Evolutionary conservation across 805 yeast genomes (phyloP).

Genomic region (Nakazawaea holstii): DNA sequence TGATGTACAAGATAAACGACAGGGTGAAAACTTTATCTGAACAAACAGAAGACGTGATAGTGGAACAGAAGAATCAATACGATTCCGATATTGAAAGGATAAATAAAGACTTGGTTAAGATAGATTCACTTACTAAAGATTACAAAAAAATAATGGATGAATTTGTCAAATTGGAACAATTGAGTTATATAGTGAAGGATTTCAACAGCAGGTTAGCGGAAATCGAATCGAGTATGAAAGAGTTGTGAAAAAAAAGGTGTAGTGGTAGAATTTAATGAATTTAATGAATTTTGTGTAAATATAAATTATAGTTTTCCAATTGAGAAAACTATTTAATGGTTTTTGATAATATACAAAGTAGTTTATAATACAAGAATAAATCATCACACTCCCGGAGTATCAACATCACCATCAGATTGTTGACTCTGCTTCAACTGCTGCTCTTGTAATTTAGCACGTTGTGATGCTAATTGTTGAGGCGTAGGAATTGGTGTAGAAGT

Average conservation of each 20-base stretch:
- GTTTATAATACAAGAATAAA: not conserved
- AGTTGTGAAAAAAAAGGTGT: not conserved
- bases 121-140: constrained; percentile 16
- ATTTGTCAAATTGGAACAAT: constrained; percentile 28
- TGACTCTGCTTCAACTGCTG: constrained; percentile 23
- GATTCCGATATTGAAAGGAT: constrained; percentile 18
- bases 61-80: constrained; percentile 18
- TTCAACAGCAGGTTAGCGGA: constrained; percentile 20
- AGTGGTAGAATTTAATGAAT: not conserved
- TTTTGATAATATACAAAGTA: not conserved
- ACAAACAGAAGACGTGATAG: constrained; percentile 21
- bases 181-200: constrained; percentile 24
- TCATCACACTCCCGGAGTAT: constrained; percentile 14
- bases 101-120: constrained; percentile 15
- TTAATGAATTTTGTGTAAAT: not conserved
- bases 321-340: not conserved
- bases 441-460: constrained; percentile 23
- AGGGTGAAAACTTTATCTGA: constrained; percentile 36
- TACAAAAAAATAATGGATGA: constrained; percentile 23
- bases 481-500: constrained; percentile 19
- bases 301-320: not conserved
- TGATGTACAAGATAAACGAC: constrained; percentile 57
- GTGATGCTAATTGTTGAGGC: constrained; percentile 19
- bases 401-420: constrained; percentile 19
- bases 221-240: constrained; percentile 17